Percentiles rank a stretch among this genome's conserved stretches.
Evolutionary conservation across 108 stramenopile species (phyloP).

Genomic region (Skeletonema grethae): DNA sequence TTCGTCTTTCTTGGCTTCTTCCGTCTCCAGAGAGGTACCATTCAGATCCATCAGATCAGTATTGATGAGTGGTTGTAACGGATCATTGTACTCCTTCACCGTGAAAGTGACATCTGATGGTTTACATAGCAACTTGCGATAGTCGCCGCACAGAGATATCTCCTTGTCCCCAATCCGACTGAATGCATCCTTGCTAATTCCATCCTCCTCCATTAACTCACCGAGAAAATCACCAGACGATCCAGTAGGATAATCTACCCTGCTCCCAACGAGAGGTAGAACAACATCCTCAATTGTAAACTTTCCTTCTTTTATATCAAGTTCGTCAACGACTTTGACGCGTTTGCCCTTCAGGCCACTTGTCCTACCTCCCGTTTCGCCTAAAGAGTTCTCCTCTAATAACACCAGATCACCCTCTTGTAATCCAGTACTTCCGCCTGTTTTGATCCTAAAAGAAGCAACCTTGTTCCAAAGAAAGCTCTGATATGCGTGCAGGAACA

Average conservation of each 20-base stretch:
- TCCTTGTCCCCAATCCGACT: conserved; percentile 58
- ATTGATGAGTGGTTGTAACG: conserved; percentile 74
- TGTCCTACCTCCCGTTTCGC: conserved; percentile 40
- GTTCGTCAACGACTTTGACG: conserved; percentile 60
- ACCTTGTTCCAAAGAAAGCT: conserved; percentile 82
- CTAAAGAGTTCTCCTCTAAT: conserved; percentile 45
- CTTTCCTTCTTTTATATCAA: conserved; percentile 57
- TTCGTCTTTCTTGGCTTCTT: conserved; percentile 16
- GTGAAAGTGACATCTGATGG: conserved; percentile 71
- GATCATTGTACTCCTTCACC: conserved; percentile 72
- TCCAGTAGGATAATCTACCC: conserved; percentile 66
- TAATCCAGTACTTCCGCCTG: conserved; percentile 51
- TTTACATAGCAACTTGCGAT: conserved; percentile 77
- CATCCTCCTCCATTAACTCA: conserved; percentile 54
- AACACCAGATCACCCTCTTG: conserved; percentile 73
- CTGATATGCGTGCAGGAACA: conserved; percentile 93
- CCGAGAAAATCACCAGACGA: conserved; percentile 52
- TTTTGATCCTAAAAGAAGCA: conserved; percentile 68
- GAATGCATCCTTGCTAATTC: conserved; percentile 52
- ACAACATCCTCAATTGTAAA: conserved; percentile 84
- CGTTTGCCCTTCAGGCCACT: conserved; percentile 56
- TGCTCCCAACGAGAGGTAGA: conserved; percentile 80
- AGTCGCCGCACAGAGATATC: conserved; percentile 75
- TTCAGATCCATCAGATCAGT: conserved; percentile 83
- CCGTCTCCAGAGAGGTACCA: conserved; percentile 17